Conservation (phyloP, 805 yeast species). For the Kodamaea kakaduensis region DNA sequence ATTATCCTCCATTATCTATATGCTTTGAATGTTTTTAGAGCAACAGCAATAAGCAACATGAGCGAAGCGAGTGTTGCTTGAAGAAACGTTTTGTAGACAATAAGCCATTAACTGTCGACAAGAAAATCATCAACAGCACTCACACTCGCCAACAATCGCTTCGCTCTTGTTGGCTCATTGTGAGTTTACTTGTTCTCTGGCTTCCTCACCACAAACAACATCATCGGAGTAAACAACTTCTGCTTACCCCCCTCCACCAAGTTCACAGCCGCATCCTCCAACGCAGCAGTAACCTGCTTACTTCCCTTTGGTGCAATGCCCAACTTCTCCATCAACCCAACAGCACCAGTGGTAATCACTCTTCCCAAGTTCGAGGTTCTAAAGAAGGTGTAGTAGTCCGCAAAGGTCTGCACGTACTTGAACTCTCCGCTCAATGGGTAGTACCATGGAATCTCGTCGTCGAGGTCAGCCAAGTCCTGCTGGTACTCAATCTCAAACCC, state of each 20-base stretch:
- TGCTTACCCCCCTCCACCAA: conserved; percentile 89
- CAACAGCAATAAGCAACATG: no score
- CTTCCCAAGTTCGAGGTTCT: conserved; percentile 90
- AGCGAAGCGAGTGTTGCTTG: no score
- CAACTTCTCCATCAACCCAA: conserved; percentile 75
- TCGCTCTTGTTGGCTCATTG: no score
- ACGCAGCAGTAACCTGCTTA: conserved; percentile 81
- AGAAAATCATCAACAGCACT: no score
- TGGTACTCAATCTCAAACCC: conserved; percentile 80
- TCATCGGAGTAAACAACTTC: conserved; percentile 95
- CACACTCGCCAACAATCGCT: no score
- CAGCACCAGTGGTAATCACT: conserved; percentile 72
- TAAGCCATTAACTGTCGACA: no score
- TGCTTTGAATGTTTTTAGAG: no score
- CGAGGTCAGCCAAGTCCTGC: conserved; percentile 76
- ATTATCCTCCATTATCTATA: no score
- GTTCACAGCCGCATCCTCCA: conserved; percentile 96
- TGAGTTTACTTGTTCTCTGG: conserved; percentile 42
- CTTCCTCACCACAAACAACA: conserved; percentile 84
- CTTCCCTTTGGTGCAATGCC: conserved; percentile 92
- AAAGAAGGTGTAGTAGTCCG: conserved; percentile 77
- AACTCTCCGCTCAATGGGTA: conserved; percentile 94
- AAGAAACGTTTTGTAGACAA: no score
- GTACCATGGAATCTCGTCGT: conserved; percentile 93
- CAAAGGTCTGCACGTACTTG: conserved; percentile 74